Conservation (phyloP, 2,329 filamentous ascomycete genomes). For the Hymenoscyphus albidus region DNA sequence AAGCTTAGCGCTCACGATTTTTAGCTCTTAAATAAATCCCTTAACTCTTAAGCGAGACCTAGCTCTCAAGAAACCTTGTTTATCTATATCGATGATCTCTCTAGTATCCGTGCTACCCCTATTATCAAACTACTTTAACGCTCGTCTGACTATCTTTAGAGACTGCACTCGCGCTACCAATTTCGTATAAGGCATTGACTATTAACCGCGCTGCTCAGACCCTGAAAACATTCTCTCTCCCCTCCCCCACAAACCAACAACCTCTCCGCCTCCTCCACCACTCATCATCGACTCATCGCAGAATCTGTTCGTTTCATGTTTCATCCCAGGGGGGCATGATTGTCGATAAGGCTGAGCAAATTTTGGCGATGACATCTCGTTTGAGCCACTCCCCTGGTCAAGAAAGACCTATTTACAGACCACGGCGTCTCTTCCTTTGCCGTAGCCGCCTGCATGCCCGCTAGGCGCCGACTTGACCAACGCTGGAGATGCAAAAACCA, state of each 20-base stretch:
- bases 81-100: too few species aligned
- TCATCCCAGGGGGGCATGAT: constrained; percentile 4
- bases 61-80: too few species aligned
- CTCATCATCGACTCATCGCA: background rate
- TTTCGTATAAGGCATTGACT: too few species aligned
- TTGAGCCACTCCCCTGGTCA: background rate
- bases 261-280: constrained; percentile 1
- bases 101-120: too few species aligned
- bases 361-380: background rate
- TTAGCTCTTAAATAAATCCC: too few species aligned
- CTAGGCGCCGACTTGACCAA: background rate
- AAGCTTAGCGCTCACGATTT: too few species aligned
- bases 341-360: constrained; percentile 10
- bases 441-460: background rate
- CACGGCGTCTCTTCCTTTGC: constrained; percentile 3
- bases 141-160: too few species aligned
- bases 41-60: too few species aligned
- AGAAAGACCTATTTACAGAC: constrained; percentile 8
- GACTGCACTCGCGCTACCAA: too few species aligned
- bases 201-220: background rate
- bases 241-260: background rate
- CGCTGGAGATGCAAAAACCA: background rate
- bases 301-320: constrained; percentile 11
- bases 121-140: too few species aligned
- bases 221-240: constrained; percentile 1